Evolutionary conservation across 768 basidiomycete genomes (phyloP).

Genomic region (Nevesoporus exiguus): DNA sequence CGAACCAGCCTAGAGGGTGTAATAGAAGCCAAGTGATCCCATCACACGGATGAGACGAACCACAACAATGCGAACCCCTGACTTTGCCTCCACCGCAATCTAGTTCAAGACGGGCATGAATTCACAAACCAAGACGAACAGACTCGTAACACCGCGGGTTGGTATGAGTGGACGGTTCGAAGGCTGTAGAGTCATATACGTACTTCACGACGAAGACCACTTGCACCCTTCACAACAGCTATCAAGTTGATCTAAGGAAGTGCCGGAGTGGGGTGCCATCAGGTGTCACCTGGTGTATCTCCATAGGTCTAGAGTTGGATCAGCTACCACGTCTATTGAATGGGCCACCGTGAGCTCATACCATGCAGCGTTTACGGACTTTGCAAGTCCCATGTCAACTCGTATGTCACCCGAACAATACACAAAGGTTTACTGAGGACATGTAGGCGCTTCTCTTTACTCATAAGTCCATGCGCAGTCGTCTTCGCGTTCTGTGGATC

Average conservation of each 20-base stretch:
- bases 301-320: slow-evolving; percentile 16
- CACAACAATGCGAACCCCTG: slow-evolving; percentile 61
- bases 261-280: slow-evolving; percentile 22
- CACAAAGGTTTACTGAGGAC: slow-evolving; percentile 40
- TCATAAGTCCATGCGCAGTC: slow-evolving; percentile 48
- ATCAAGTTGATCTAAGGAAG: neutral
- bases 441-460: slow-evolving; percentile 51
- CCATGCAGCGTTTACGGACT: slow-evolving; percentile 60
- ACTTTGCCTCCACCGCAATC: slow-evolving; percentile 44
- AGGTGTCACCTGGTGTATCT: slow-evolving; percentile 18
- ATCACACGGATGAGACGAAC: slow-evolving; percentile 32
- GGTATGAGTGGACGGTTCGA: neutral
- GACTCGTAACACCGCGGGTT: slow-evolving; percentile 44
- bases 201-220: slow-evolving; percentile 46
- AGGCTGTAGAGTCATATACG: neutral
- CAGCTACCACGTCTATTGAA: slow-evolving; percentile 6
- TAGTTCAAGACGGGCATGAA: slow-evolving; percentile 50
- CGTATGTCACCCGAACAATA: neutral
- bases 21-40: neutral
- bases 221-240: slow-evolving; percentile 33
- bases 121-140: slow-evolving; percentile 50
- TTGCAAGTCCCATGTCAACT: neutral
- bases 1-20: slow-evolving; percentile 33
- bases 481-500: slow-evolving; percentile 46
- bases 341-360: slow-evolving; percentile 21